A percentile compares a stretch with the other conserved stretches of the same genome.
phyloP scores from a whole-genome alignment of 345 rosid species.

The Salix arbutifolia region DNA sequence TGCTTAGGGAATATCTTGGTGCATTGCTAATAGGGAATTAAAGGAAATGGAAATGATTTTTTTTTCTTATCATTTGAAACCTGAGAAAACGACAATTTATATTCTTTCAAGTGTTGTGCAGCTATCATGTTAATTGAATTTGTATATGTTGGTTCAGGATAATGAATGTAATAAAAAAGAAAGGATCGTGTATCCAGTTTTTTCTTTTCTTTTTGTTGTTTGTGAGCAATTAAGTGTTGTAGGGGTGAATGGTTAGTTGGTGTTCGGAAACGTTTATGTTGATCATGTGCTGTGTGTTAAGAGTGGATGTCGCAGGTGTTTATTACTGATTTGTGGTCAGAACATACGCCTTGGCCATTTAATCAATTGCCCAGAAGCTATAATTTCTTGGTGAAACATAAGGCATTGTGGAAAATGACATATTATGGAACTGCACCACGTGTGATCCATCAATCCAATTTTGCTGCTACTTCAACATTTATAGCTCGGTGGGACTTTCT shows the following conservation, averaged over 20 bases:
- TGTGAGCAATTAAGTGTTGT: slow-evolving; percentile 1
- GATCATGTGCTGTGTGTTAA: slow-evolving; percentile 21
- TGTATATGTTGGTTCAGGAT: background rate
- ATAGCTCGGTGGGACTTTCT: slow-evolving; percentile 74
- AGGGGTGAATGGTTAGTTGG: background rate
- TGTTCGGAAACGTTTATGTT: slow-evolving; percentile 10
- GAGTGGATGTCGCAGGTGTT: slow-evolving; percentile 72
- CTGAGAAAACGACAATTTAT: background rate
- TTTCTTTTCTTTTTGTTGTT: background rate
- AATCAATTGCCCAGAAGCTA: slow-evolving; percentile 96
- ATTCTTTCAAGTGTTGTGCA: background rate
- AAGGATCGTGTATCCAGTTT: background rate
- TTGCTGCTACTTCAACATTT: slow-evolving; percentile 93
- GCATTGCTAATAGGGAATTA: slow-evolving; percentile 4
- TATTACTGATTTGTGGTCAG: slow-evolving; percentile 95
- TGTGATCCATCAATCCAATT: slow-evolving; percentile 84
- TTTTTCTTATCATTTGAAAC: background rate
- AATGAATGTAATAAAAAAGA: background rate
- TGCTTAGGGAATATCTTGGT: background rate
- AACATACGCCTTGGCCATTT: slow-evolving; percentile 99
- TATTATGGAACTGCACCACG: slow-evolving; percentile 91
- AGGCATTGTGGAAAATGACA: slow-evolving; percentile 83
- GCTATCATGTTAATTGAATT: background rate
- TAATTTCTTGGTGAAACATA: slow-evolving; percentile 92
- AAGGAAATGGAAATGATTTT: background rate